Percentiles rank a stretch among this genome's conserved stretches.
These are phyloP conservation scores for Heliophila coronopifolia DNA, from an alignment of 441 rosid genomes.

Conservation along the genomic window DNA sequence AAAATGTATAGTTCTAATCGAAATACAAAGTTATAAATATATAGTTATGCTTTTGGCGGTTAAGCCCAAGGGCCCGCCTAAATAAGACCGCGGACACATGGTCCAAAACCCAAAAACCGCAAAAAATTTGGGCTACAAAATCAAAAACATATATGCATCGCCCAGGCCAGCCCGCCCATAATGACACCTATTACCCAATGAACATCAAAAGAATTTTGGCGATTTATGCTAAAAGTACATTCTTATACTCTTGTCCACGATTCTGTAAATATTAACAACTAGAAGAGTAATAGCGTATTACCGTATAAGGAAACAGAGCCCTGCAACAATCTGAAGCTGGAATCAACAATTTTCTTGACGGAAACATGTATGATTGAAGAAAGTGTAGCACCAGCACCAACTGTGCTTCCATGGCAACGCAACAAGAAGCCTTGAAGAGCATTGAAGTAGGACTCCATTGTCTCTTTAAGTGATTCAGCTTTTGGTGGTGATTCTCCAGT, in stretches of 20 bases:
- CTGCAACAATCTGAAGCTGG: slow-evolving; percentile 77
- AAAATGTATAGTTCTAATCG: too few relatives aligned
- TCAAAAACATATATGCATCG: too few relatives aligned
- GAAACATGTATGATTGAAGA: slow-evolving; percentile 51
- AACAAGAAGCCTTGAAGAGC: slow-evolving; percentile 75
- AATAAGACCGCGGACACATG: too few relatives aligned
- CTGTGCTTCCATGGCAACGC: slow-evolving; percentile 66
- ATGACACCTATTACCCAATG: too few relatives aligned
- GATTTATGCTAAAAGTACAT: too few relatives aligned
- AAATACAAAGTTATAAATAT: too few relatives aligned
- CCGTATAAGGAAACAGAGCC: slow-evolving; percentile 62
- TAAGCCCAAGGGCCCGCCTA: too few relatives aligned
- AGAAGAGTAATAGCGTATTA: slow-evolving; percentile 21
- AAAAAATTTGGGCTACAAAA: too few relatives aligned
- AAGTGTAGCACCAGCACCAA: slow-evolving; percentile 82
- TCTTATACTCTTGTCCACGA: not conserved
- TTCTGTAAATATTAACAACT: not conserved
- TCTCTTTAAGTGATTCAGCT: slow-evolving; percentile 63
- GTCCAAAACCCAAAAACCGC: too few relatives aligned
- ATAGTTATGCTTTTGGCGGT: too few relatives aligned
- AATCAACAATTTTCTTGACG: slow-evolving; percentile 68
- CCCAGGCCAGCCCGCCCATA: too few relatives aligned
- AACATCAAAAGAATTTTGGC: too few relatives aligned
- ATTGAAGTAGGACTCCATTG: slow-evolving; percentile 61
- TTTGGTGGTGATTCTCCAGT: slow-evolving; percentile 63